phyloP scores from a whole-genome alignment of 352 stramenopile genomes.

The Pythium dissimile region DNA sequence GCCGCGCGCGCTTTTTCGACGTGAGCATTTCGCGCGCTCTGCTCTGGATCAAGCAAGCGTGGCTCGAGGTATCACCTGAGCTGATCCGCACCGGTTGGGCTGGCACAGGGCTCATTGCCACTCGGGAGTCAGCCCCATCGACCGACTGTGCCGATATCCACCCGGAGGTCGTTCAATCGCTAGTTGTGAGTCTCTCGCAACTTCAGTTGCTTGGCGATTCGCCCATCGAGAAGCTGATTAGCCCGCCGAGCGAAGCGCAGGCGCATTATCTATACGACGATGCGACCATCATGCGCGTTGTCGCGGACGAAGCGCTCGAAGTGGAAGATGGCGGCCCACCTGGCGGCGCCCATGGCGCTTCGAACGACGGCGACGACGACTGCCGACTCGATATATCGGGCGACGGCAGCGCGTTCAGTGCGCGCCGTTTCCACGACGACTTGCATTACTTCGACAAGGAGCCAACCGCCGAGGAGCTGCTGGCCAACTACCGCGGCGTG shows the following conservation, averaged over 20 bases:
- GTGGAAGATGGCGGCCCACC: neutral
- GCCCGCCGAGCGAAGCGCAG: conserved; percentile 2
- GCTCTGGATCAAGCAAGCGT: conserved; percentile 19
- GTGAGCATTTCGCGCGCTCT: conserved; percentile 14
- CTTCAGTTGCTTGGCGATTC: conserved; percentile 17
- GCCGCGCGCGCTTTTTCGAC: conserved; percentile 2
- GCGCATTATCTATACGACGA: conserved; percentile 24
- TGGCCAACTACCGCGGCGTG: conserved; percentile 19
- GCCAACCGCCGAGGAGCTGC: conserved; percentile 3
- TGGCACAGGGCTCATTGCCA: neutral
- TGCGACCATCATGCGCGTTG: conserved; percentile 12
- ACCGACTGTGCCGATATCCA: neutral
- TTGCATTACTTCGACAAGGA: neutral
- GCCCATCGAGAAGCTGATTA: conserved; percentile 16
- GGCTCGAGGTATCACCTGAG: conserved; percentile 13
- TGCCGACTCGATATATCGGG: neutral
- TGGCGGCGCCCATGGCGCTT: neutral
- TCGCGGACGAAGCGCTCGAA: conserved; percentile 1
- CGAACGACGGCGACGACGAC: neutral
- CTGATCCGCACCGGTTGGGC: conserved; percentile 12
- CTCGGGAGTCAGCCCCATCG: neutral
- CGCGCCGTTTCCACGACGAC: neutral
- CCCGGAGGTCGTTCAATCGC: conserved; percentile 18
- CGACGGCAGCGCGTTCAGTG: neutral
- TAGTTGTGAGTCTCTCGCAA: conserved; percentile 23